phyloP scores from a whole-genome alignment of 345 rosid species.

The Gynandropsis gynandra region DNA sequence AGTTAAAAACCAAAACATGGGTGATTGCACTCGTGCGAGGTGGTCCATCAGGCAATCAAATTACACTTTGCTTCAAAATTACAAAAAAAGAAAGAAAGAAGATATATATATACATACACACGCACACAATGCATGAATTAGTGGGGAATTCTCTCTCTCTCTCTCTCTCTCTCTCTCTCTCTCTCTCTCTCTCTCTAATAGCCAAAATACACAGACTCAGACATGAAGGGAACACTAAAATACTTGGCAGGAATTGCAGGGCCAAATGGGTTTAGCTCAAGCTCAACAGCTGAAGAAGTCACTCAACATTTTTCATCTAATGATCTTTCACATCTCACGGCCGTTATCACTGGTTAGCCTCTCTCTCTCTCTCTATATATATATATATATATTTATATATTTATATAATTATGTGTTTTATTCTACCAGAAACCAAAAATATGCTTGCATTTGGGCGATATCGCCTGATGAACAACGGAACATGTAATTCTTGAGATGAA shows the following conservation, averaged over 20 bases:
- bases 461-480: too few relatives aligned
- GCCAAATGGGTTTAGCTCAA: conserved; percentile 95
- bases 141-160: conserved; percentile 7
- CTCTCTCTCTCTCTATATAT: background rate
- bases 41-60: too few relatives aligned
- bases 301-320: conserved; percentile 26
- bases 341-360: conserved; percentile 30
- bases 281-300: conserved; percentile 82
- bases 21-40: too few relatives aligned
- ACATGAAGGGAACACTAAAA: conserved; percentile 68
- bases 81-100: too few relatives aligned
- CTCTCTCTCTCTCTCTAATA: conserved; percentile 20
- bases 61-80: too few relatives aligned
- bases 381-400: background rate
- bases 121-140: too few relatives aligned
- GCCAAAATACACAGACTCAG: conserved; percentile 8
- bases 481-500: too few relatives aligned
- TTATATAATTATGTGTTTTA: background rate
- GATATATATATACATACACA: too few relatives aligned
- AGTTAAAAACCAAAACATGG: too few relatives aligned
- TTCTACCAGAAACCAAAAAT: background rate
- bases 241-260: conserved; percentile 91
- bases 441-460: too few relatives aligned
- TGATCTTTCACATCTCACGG: conserved; percentile 33
- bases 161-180: background rate